Evolutionary conservation across 371 early-diverging fungal genomes (phyloP).

Genomic region (Mortierella sp.): DNA sequence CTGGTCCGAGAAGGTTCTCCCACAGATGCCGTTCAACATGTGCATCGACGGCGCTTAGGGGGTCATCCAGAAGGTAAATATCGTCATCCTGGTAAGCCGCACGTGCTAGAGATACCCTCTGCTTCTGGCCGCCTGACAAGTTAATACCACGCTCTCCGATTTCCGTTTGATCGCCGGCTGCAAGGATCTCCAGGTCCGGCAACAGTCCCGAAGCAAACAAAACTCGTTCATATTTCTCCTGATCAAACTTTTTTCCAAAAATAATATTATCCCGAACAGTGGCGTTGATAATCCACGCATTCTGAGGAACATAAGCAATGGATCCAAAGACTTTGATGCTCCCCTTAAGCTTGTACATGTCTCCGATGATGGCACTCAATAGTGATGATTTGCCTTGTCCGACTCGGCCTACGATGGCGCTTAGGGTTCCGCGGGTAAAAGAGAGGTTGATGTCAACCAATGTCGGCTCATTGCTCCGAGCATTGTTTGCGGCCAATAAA

Average conservation of each 20-base stretch:
- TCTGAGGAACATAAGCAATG: constrained; percentile 69
- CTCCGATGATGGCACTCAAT: constrained; percentile 61
- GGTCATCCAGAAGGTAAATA: constrained; percentile 86
- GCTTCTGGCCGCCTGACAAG: constrained; percentile 66
- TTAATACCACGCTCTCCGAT: constrained; percentile 67
- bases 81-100: constrained; percentile 90
- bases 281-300: constrained; percentile 77
- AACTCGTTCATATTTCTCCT: constrained; percentile 62
- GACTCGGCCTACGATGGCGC: constrained; percentile 61
- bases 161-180: constrained; percentile 70
- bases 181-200: constrained; percentile 74
- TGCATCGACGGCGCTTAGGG: constrained; percentile 90
- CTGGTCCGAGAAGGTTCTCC: constrained; percentile 79
- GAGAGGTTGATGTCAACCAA: constrained; percentile 38
- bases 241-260: constrained; percentile 69
- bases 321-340: constrained; percentile 36
- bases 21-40: constrained; percentile 89
- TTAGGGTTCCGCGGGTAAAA: constrained; percentile 37
- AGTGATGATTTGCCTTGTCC: constrained; percentile 65
- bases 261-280: constrained; percentile 76
- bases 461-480: neutral
- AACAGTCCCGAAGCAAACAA: constrained; percentile 62
- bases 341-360: constrained; percentile 53
- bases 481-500: neutral
- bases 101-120: no score